Base-by-base conservation (phyloP, 352 stramenopile genomes). In the Aphanomyces stellatus region DNA sequence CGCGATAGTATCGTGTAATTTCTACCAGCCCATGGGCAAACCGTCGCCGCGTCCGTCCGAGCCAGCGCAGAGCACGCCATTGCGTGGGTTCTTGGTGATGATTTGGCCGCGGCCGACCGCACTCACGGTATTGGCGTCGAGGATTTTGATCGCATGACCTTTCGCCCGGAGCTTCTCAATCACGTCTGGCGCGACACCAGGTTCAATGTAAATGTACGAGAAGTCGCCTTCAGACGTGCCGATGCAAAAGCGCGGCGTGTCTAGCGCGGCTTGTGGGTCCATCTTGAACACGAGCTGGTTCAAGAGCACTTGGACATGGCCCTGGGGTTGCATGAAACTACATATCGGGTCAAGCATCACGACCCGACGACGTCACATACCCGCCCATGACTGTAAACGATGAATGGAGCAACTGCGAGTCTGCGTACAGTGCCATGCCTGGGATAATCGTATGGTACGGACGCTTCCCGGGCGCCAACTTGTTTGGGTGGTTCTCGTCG, bases 391-490 rank as follows among this genome's bases (percentile, higher is more conserved):
- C 81, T 13, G 83, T 88, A 68, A 98, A 91, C 17, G 82, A 96
- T n/a, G 92, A 89, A 72, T 96, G 96, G 11, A 98, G 72, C 25
- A 97, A 84, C 27, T 88, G 78, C 0, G 88, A 91, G 43, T 87
- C 89, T 0, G 72, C 68, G 59, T 95, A 88, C 24, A 96, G 97
- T 22, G 94, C 75, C 53, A 99, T 88, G 33, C 77, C 93, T 37
- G 96, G 96, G 63, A 99, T 99, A 72, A 99, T 99, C 8, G 96
- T 99, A 77, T 99, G 96, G 82, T 98, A 99, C 3, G 96, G 96
- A 33, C 95, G 77, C 71, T 99, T 99, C 34, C 74, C 70, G 6
- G 91, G 88, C 22, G 78, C 93, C 22, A 98, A 53, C 0, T 74
- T 81, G 77, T 99, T 99, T 24, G 93, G 89, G 75, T 99, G 96